Conservation (phyloP, 1,139 yeast species). For the Debaryomycetaceae sp. region DNA sequence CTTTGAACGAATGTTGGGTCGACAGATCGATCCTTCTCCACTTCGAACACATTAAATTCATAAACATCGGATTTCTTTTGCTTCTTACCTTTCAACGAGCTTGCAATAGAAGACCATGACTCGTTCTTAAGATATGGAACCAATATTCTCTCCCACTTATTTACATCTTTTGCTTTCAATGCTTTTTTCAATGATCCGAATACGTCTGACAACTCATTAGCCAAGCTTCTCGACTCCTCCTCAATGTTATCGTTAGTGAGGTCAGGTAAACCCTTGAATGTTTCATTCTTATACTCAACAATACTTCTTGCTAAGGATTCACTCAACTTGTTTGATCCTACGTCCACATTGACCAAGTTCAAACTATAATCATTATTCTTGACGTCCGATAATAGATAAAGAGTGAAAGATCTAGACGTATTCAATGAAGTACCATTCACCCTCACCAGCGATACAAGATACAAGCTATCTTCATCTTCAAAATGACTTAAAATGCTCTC, state of each 20-base stretch:
- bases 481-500: constrained; percentile 41
- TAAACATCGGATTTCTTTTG: constrained; percentile 9
- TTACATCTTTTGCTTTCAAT: constrained; percentile 15
- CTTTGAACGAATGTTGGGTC: constrained; percentile 56
- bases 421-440: constrained; percentile 43
- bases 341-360: constrained; percentile 51
- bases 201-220: constrained; percentile 21
- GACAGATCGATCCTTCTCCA: constrained; percentile 65
- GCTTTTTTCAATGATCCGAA: constrained; percentile 19
- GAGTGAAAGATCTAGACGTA: constrained; percentile 39
- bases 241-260: constrained; percentile 24
- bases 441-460: constrained; percentile 32
- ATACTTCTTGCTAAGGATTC: constrained; percentile 73
- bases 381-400: constrained; percentile 38
- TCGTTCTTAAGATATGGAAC: constrained; percentile 33
- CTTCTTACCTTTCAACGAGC: constrained; percentile 11
- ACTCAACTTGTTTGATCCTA: constrained; percentile 67
- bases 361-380: constrained; percentile 44
- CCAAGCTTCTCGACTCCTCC: constrained; percentile 14
- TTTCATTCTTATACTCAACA: constrained; percentile 9
- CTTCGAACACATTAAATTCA: constrained; percentile 48
- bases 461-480: constrained; percentile 21
- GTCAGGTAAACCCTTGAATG: constrained; percentile 27
- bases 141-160: constrained; percentile 29
- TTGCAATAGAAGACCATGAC: constrained; percentile 21